Base-by-base conservation (phyloP, 106 monocot species). In the Phalaenopsis equestris region DNA sequence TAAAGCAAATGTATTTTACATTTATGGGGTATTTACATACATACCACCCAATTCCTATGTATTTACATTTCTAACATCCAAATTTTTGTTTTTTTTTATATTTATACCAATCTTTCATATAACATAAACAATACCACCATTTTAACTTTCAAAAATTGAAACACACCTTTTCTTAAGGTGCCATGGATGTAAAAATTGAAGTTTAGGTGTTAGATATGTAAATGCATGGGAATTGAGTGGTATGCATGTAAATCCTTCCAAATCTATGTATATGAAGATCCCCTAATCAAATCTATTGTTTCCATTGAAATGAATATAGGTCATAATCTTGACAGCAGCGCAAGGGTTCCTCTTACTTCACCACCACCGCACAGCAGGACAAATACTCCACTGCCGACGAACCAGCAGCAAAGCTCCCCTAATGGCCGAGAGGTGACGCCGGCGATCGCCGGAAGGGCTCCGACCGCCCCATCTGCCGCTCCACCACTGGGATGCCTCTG, bases 371-470 rank as follows among this genome's bases (percentile, higher is more conserved):
- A 79, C 16, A 83, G 82, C 65, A 80, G 75, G 64, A 83, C 94
- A 41, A 90, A 87, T 77, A 88, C 92, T 77, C 90, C 91, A 2
- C 80, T 94, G 79, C 96, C 96, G 23, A 87, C 94, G 64, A 86
- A 85, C 78, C 85, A 96, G 67, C 92, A 90, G 83, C 90, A 88
- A 38, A 90, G 86, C 46, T 81, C 86, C 2, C 86, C 97, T 16
- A 84, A 72, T 38, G 80, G 81, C 39, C 79, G 42, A 76, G 92
- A 89, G 11, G 90, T 94, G 10, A 80, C 92, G 55, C 97, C 97
- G 14, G 97, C 92, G 7, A 83, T 90, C 15, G 97, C 94, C 2
- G 93, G 90, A 23, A 80, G 83, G 72, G 89, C 97, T 74, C 92
- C 97, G 10, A 79, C 73, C 41, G 61, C 15, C 2, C 46, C 84